Evolutionary conservation across 495 filamentous ascomycete genomes (phyloP), one percentile per base, ranked within the genome.

Genomic region (Penicillium fimorum): DNA sequence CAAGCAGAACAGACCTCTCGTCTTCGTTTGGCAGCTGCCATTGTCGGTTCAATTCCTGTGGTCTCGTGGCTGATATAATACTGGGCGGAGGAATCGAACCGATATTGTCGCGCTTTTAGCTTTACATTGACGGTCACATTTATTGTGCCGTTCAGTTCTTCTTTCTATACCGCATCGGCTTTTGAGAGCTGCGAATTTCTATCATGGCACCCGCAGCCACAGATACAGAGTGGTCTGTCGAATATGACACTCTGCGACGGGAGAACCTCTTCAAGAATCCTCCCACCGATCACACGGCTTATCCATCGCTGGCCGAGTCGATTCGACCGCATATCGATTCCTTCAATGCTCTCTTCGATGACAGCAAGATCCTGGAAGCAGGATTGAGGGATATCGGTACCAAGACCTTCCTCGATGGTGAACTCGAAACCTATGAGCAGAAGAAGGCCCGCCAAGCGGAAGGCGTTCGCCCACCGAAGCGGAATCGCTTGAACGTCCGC

Each of bases 281-380:
- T 2, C 92, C 94, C 1, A 87, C 82, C 64, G 91, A 97, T 64
- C 84, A 82, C 46, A 88, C 91, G 13, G 90, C 94, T 50, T 97
- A 94, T 68, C 94, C 94, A 4, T 82, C 89, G 12, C 81, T 98
- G 44, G 86, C 90, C 46, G 84, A 82, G 40, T 89, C 93, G 2
- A 84, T 96, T 57, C 79, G 86, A 55, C 94, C 94, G 32, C 94
- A 98, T 70, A 85, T 96, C 67, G 85, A 96, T 59, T 93, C 94
- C 9, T 97, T 97, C 84, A 96, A 98, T 78, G 87, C 89, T n/a
- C 76, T 96, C 38, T 91, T 96, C 64, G 85, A 85, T 13, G 76
- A 74, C 63, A 80, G 75, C 59, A 80, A 82, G 60, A 79, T 96
- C 24, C 72, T 98, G 42, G 86, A 90, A 48, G 84, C 86, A 22